Conservation (phyloP, 2,329 filamentous ascomycete genomes). For the Arthrinium puccinioides region DNA sequence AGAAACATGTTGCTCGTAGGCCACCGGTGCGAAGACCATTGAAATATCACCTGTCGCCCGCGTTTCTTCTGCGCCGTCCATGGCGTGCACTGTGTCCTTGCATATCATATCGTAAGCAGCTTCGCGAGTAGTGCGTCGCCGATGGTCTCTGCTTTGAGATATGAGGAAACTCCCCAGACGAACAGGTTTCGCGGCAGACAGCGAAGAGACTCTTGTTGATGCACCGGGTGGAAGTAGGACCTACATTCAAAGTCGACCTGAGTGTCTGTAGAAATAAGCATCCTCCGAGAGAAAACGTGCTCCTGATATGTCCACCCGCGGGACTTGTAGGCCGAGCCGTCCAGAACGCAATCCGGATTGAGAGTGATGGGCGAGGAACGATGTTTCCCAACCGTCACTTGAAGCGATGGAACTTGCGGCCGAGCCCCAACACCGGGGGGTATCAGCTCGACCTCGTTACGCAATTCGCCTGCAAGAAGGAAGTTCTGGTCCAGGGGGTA, state of each 20-base stretch:
- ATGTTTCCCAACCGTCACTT: not conserved
- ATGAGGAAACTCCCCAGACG: not conserved
- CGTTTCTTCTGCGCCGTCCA: not conserved
- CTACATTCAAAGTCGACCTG: not conserved
- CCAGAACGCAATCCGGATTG: not conserved
- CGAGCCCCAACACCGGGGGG: not conserved
- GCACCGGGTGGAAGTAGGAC: not conserved
- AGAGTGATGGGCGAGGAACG: not conserved
- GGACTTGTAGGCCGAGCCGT: not conserved
- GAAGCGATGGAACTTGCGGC: not conserved
- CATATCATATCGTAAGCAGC: not conserved
- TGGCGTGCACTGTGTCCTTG: not conserved
- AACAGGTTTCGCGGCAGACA: not conserved
- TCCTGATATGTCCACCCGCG: not conserved
- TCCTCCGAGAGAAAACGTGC: not conserved
- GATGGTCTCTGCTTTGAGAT: not conserved
- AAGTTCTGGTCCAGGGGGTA: not conserved
- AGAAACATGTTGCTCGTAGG: not conserved
- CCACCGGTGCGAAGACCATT: not conserved
- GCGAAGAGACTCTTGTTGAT: not conserved
- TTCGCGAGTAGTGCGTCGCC: not conserved
- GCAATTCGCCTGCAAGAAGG: slow-evolving; percentile 6
- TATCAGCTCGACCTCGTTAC: not conserved
- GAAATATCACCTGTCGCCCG: not conserved
- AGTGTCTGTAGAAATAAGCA: not conserved